A percentile compares a stretch with the other conserved stretches of the same genome.
These are phyloP conservation scores for Pythium phragmiticola DNA, from an alignment of 352 stramenopile species.

Conservation along the genomic window DNA sequence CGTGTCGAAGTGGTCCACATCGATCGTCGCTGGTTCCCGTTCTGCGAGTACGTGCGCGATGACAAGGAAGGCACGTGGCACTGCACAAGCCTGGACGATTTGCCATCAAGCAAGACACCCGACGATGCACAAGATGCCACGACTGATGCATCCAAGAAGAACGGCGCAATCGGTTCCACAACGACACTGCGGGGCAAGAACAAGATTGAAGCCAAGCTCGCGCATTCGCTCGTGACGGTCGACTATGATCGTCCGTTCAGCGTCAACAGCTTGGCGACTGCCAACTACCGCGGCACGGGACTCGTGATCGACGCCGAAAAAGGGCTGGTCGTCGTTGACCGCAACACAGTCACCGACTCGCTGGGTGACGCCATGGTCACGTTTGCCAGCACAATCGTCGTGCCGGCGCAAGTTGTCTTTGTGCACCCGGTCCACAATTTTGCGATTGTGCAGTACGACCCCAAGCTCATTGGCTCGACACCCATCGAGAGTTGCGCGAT, in stretches of 20 bases:
- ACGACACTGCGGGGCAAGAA: slow-evolving; percentile 84
- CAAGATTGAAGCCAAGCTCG: slow-evolving; percentile 74
- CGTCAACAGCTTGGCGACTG: slow-evolving; percentile 82
- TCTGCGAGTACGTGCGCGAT: slow-evolving; percentile 78
- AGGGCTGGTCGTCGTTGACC: slow-evolving; percentile 90
- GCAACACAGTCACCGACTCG: slow-evolving; percentile 90
- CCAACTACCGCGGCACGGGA: slow-evolving; percentile 84
- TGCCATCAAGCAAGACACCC: slow-evolving; percentile 5
- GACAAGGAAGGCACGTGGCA: slow-evolving; percentile 80
- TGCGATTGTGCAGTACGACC: slow-evolving; percentile 91
- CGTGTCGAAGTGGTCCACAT: slow-evolving; percentile 87
- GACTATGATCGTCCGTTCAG: slow-evolving; percentile 86
- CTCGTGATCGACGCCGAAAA: slow-evolving; percentile 87
- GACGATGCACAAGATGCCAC: slow-evolving; percentile 8
- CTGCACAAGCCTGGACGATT: slow-evolving; percentile 56
- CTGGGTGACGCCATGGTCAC: slow-evolving; percentile 89
- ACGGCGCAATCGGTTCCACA: slow-evolving; percentile 61
- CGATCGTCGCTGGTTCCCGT: slow-evolving; percentile 91
- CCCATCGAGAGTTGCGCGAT: slow-evolving; percentile 80
- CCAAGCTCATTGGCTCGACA: slow-evolving; percentile 80
- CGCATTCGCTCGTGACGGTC: slow-evolving; percentile 80
- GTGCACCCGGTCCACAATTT: slow-evolving; percentile 94
- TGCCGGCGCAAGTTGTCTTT: slow-evolving; percentile 87
- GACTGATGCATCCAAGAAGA: slow-evolving; percentile 11
- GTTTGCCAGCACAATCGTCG: slow-evolving; percentile 89